phyloP scores from a whole-genome alignment of 2,329 filamentous ascomycete genomes.

The Diaporthe aspalathi region DNA sequence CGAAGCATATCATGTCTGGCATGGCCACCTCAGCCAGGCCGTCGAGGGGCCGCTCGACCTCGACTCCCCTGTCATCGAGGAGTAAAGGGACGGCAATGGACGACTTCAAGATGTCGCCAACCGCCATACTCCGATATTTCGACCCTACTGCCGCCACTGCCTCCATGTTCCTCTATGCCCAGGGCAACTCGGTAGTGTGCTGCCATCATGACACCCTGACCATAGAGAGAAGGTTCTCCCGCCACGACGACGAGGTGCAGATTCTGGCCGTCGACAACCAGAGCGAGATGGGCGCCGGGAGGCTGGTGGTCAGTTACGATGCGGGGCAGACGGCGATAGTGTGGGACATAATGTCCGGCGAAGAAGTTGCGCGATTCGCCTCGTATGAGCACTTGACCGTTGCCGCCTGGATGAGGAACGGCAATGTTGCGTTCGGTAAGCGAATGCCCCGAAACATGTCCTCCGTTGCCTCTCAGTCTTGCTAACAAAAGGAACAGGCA shows the following conservation, averaged over 20 bases:
- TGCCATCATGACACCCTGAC: constrained; percentile 93
- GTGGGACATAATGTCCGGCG: constrained; percentile 94
- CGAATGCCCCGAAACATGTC: constrained; percentile 15
- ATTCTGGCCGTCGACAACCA: constrained; percentile 91
- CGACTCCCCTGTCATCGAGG: constrained; percentile 64
- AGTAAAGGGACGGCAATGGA: constrained; percentile 58
- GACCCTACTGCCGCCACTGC: constrained; percentile 92
- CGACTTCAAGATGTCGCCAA: constrained; percentile 66
- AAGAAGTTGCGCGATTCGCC: constrained; percentile 90
- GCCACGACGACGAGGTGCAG: constrained; percentile 84
- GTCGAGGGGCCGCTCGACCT: constrained; percentile 69
- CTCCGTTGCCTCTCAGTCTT: constrained; percentile 11
- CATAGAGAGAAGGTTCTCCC: constrained; percentile 86
- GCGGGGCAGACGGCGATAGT: constrained; percentile 91
- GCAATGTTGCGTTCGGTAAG: constrained; percentile 95
- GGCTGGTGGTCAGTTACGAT: constrained; percentile 94
- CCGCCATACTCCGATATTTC: constrained; percentile 69
- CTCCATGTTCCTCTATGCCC: constrained; percentile 88
- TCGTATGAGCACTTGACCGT: constrained; percentile 89
- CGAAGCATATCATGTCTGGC: constrained; percentile 54
- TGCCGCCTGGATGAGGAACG: constrained; percentile 96
- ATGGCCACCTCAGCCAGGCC: constrained; percentile 68
- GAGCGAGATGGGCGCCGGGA: constrained; percentile 85
- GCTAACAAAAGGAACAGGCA: constrained; percentile 68
- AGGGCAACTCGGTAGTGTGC: constrained; percentile 85